Evolutionary conservation across 305 asterid genomes (phyloP), one percentile per base, ranked within the genome.

Genomic region (Fraxinus albicans): DNA sequence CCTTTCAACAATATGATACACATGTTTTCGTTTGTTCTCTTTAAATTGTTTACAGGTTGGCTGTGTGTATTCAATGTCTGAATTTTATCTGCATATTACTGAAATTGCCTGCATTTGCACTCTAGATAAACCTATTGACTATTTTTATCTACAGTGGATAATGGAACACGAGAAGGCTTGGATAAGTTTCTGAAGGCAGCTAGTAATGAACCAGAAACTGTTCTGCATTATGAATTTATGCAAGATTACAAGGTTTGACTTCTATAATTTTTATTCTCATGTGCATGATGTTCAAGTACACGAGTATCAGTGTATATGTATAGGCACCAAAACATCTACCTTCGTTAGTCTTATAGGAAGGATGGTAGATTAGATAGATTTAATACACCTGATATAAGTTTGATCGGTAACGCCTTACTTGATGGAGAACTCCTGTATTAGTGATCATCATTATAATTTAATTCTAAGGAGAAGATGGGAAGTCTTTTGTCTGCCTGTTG

Each of bases 171-270:
- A 85, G 94, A 94, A 91, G 99, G 99, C 75, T 86, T 96, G 80
- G 99, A 96, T 83, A 96, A 96, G 86, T 96, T 96, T 85, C 91
- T 96, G 79, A 96, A 96, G 89, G 99, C 98, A 81, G 99, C 99
- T 78, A 96, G 99, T 90, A 86, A 90, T 82, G 99, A 96, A 85
- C 99, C 99, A 70, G 99, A 96, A 86, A 96, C 97, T 36, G 98
- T 96, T 86, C 98, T 96, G 79, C 99, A 96, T 89, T 96, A 96
- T 70, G 99, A 96, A 87, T 96, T 96, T 84, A 96, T 96, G 99
- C 99, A 96, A 91, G 99, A 96, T 84, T 96, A 96, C 91, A 96
- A 96, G 99, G 99, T 96, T 77, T 84, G 85, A 36, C 34, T 47
- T 74, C 80, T 77, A 60, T n/a, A 19, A 17, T 76, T 76, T 73